phyloP scores from a whole-genome alignment of 768 basidiomycete species.

The Phylloporus arenicola region DNA sequence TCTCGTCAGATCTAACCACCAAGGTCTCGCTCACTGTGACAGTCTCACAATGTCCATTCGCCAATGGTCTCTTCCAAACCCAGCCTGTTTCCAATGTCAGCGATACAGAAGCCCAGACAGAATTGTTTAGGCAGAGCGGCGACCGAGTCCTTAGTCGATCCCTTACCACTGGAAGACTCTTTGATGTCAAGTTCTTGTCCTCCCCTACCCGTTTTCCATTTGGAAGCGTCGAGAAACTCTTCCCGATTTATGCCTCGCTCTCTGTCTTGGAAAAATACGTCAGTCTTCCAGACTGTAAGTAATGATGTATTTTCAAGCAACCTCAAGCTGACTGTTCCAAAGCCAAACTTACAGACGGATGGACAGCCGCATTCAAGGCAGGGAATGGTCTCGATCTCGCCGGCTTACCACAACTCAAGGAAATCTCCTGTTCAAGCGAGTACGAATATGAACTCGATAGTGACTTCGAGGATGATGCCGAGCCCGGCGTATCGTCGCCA shows the following conservation, averaged over 20 bases:
- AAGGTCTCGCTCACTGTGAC: slow-evolving; percentile 11
- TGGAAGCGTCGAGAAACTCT: not conserved
- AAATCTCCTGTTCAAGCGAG: slow-evolving; percentile 5
- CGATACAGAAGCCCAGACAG: not conserved
- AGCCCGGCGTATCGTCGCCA: not conserved
- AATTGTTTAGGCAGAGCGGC: slow-evolving; percentile 3
- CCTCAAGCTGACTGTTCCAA: not conserved
- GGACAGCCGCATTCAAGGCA: slow-evolving; percentile 6
- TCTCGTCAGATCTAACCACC: not conserved
- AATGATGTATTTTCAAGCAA: not conserved
- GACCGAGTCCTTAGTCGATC: slow-evolving; percentile 8
- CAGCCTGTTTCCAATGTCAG: not conserved
- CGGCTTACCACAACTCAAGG: not conserved
- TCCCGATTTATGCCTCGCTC: slow-evolving; percentile 14
- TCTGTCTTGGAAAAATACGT: slow-evolving; percentile 10
- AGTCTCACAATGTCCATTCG: slow-evolving; percentile 12
- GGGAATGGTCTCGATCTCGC: not conserved
- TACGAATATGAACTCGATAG: slow-evolving; percentile 23
- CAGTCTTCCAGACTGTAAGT: slow-evolving; percentile 8
- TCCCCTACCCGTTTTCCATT: not conserved
- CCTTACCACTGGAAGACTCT: slow-evolving; percentile 15
- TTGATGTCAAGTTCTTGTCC: slow-evolving; percentile 20
- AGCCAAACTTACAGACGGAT: slow-evolving; percentile 9
- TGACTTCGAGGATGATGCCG: slow-evolving; percentile 21
- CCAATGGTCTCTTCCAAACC: slow-evolving; percentile 12